phyloP scores from a whole-genome alignment of 208 protist genomes.

The Leishmania aethiopica region DNA sequence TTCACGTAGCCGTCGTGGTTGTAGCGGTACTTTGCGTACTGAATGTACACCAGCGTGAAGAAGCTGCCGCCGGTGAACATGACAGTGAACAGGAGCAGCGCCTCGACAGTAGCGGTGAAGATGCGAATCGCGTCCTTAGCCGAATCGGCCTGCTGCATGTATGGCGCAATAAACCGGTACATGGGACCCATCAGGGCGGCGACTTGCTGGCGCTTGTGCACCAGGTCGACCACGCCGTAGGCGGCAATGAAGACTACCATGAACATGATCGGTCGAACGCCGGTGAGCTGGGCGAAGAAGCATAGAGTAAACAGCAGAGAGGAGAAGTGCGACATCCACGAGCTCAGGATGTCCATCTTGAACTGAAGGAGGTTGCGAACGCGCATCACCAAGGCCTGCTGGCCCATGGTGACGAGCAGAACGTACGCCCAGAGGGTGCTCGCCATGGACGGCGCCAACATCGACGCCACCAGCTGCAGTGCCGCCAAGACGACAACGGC shows the following conservation, averaged over 20 bases:
- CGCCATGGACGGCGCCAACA: slow-evolving; percentile 32
- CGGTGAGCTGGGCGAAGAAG: slow-evolving; percentile 46
- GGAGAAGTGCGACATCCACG: slow-evolving; percentile 59
- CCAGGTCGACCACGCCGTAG: slow-evolving; percentile 55
- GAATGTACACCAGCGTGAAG: slow-evolving; percentile 78
- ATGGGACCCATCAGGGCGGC: slow-evolving; percentile 31
- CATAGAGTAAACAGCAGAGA: slow-evolving; percentile 58
- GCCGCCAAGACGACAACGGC: slow-evolving; percentile 20
- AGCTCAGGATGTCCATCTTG: slow-evolving; percentile 41
- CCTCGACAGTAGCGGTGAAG: slow-evolving; percentile 62
- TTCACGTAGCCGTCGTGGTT: slow-evolving; percentile 65
- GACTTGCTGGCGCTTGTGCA: slow-evolving; percentile 38
- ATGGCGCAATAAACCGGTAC: slow-evolving; percentile 35
- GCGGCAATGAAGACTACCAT: slow-evolving; percentile 43
- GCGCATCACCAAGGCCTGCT: slow-evolving; percentile 54
- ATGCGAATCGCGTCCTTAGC: slow-evolving; percentile 38
- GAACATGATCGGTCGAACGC: slow-evolving; percentile 44
- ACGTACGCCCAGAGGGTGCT: slow-evolving; percentile 40
- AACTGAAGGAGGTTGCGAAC: slow-evolving; percentile 40
- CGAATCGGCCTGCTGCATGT: slow-evolving; percentile 40
- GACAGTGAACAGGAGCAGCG: slow-evolving; percentile 67
- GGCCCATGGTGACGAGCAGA: slow-evolving; percentile 43
- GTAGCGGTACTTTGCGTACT: slow-evolving; percentile 82
- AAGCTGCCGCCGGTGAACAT: slow-evolving; percentile 70
- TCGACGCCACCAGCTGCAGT: slow-evolving; percentile 21